phyloP scores from a whole-genome alignment of 2,329 filamentous ascomycete genomes.

The Beauveria rudraprayagi region DNA sequence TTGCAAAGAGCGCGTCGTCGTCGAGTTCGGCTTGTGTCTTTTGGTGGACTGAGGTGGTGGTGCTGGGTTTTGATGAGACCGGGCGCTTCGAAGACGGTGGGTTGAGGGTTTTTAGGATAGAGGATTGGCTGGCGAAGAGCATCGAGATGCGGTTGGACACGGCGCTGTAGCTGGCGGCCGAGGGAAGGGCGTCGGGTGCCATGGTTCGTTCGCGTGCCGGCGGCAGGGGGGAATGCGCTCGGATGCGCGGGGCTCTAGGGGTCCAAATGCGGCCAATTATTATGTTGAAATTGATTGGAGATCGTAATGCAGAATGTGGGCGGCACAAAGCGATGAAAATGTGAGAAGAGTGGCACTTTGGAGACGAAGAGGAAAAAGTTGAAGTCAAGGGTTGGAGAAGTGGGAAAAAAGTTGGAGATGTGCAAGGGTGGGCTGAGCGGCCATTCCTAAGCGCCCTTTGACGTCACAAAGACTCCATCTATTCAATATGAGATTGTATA shows the following conservation, averaged over 20 bases:
- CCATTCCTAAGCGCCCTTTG: too few relatives aligned
- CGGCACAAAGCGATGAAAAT: too few relatives aligned
- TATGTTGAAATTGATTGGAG: too few relatives aligned
- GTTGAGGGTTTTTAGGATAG: constrained; percentile 24
- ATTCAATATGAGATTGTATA: too few relatives aligned
- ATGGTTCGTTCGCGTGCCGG: background rate
- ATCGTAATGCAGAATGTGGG: too few relatives aligned
- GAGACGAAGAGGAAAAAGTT: too few relatives aligned
- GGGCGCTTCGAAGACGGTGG: constrained; percentile 4
- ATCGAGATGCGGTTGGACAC: constrained; percentile 36
- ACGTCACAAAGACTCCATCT: too few relatives aligned
- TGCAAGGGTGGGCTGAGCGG: too few relatives aligned
- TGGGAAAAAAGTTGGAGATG: too few relatives aligned
- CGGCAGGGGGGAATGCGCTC: background rate
- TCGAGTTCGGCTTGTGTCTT: constrained; percentile 15
- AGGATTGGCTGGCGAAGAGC: constrained; percentile 26
- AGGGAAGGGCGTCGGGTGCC: constrained; percentile 22
- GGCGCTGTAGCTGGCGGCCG: constrained; percentile 29
- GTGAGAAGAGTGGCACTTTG: too few relatives aligned
- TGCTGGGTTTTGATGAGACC: constrained; percentile 7
- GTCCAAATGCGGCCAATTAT: background rate
- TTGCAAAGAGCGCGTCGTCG: constrained; percentile 20
- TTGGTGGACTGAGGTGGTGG: constrained; percentile 2
- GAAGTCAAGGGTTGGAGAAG: too few relatives aligned
- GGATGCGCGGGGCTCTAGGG: too few relatives aligned